phyloP scores from a whole-genome alignment of 1,284 basidiomycete genomes.

The Ustilago vetiveriae region DNA sequence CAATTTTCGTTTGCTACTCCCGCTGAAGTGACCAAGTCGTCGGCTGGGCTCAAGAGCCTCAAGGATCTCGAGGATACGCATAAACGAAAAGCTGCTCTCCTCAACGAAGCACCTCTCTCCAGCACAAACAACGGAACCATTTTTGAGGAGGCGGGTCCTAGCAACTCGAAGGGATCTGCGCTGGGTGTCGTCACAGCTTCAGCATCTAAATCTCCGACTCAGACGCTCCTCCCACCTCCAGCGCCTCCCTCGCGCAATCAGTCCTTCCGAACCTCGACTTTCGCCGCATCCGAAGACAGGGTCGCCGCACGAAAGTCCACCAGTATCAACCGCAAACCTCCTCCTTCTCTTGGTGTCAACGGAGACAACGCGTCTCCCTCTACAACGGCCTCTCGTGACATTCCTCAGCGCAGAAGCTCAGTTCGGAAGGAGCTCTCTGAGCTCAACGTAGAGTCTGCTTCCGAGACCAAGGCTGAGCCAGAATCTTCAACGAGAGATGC shows the following conservation, averaged over 20 bases:
- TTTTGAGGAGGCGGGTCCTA: conserved; percentile 41
- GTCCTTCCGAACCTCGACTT: conserved; percentile 40
- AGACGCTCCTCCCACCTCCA: conserved; percentile 23
- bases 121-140: conserved; percentile 30
- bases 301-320: conserved; percentile 8
- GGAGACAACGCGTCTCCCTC: neutral
- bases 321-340: conserved; percentile 32
- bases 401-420: conserved; percentile 42
- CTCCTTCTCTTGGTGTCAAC: conserved; percentile 7
- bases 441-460: neutral
- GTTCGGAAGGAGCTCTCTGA: conserved; percentile 25
- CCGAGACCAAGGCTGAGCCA: neutral
- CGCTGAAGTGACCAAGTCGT: conserved; percentile 12
- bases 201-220: conserved; percentile 1
- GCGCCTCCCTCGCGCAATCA: conserved; percentile 42
- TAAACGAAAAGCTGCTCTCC: conserved; percentile 50
- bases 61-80: conserved; percentile 56
- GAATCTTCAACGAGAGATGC: neutral
- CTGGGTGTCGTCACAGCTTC: neutral
- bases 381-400: conserved; percentile 16
- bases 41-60: conserved; percentile 45
- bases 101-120: conserved; percentile 17
- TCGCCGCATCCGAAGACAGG: conserved; percentile 20
- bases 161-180: conserved; percentile 3
- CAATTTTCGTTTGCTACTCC: conserved; percentile 33